A percentile compares a stretch with the other conserved stretches of the same genome.
These are phyloP conservation scores for Paragyromitra xinjiangensis DNA, from an alignment of 495 filamentous ascomycete genomes.

Conservation along the genomic window DNA sequence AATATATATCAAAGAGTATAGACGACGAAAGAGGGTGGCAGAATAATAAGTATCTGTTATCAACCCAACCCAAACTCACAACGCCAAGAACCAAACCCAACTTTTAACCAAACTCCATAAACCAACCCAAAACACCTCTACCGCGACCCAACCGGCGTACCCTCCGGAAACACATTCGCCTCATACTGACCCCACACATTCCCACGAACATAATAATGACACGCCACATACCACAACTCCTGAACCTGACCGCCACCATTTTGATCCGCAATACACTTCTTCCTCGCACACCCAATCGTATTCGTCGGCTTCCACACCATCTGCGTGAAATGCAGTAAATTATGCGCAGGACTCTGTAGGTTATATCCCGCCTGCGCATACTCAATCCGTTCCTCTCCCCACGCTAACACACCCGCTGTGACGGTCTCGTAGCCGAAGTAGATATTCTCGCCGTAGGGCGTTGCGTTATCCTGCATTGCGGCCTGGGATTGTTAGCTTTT, in stretches of 20 bases:
- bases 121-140: background rate
- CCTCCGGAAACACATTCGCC: conserved; percentile 27
- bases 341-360: background rate
- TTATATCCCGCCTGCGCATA: conserved; percentile 8
- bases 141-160: conserved; percentile 10
- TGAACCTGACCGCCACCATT: background rate
- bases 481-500: background rate
- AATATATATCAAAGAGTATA: no score
- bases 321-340: conserved; percentile 57
- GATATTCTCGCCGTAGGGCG: conserved; percentile 27
- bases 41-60: background rate
- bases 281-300: conserved; percentile 31
- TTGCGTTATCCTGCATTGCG: background rate
- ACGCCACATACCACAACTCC: conserved; percentile 32
- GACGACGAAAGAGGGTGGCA: no score
- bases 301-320: conserved; percentile 27
- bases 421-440: conserved; percentile 20
- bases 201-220: conserved; percentile 21
- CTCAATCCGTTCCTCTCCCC: conserved; percentile 30
- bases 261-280: conserved; percentile 31
- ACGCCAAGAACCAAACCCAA: background rate
- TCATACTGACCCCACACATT: conserved; percentile 8
- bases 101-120: background rate
- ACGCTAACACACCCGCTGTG: background rate
- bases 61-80: background rate